phyloP scores from a whole-genome alignment of 805 yeast species.

The Blastobotrys terrestris region DNA sequence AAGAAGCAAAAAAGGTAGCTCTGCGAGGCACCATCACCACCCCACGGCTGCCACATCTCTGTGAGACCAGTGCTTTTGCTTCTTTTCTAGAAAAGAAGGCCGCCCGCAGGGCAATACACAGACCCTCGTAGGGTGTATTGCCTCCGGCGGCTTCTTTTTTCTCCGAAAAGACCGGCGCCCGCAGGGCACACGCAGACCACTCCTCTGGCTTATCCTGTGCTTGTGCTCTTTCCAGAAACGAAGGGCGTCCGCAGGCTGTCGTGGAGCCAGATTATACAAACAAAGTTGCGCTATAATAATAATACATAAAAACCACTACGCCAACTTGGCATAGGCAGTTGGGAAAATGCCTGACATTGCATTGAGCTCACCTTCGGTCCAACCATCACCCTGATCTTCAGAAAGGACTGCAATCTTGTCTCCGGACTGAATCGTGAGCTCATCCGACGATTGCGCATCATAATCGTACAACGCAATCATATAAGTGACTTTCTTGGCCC shows the following conservation, averaged over 20 bases:
- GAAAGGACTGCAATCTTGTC: slow-evolving; percentile 61
- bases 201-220: no score
- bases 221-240: not conserved
- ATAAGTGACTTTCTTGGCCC: slow-evolving; percentile 55
- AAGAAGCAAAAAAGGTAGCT: no score
- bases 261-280: not conserved
- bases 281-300: not conserved
- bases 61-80: no score
- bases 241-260: not conserved
- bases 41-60: no score
- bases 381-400: slow-evolving; percentile 74
- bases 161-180: no score
- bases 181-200: no score
- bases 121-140: no score
- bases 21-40: no score
- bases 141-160: no score
- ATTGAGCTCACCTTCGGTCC: slow-evolving; percentile 86
- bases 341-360: slow-evolving; percentile 72
- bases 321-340: slow-evolving; percentile 51
- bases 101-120: no score
- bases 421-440: slow-evolving; percentile 63
- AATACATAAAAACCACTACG: slow-evolving; percentile 1
- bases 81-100: no score
- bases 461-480: slow-evolving; percentile 68
- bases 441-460: slow-evolving; percentile 72